Conservation (phyloP, 129 eudicot genomes). For the Lactuca saligna region DNA sequence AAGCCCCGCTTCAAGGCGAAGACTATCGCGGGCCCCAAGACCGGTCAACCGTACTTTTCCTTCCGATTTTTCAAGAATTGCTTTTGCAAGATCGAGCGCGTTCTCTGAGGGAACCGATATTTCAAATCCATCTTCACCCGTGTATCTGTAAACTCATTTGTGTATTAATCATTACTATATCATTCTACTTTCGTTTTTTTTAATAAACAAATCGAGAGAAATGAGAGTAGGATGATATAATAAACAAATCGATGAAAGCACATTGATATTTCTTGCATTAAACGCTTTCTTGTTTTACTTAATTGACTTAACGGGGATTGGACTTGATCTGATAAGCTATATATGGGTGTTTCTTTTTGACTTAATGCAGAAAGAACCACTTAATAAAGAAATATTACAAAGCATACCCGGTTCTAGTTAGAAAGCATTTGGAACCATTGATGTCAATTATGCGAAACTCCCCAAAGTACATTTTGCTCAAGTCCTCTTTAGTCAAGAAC, state of each 20-base stretch:
- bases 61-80: slow-evolving; percentile 89
- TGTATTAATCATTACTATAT: no score
- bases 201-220: no score
- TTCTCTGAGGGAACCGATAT: slow-evolving; percentile 92
- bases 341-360: no score
- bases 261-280: no score
- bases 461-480: slow-evolving; percentile 95
- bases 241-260: no score
- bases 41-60: slow-evolving; percentile 89
- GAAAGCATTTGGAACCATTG: slow-evolving; percentile 72
- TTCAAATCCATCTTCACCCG: slow-evolving; percentile 98
- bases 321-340: no score
- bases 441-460: slow-evolving; percentile 77
- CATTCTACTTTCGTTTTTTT: no score
- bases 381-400: no score
- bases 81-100: slow-evolving; percentile 88
- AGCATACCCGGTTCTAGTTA: slow-evolving; percentile 94
- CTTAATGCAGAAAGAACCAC: no score
- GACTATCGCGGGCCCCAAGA: slow-evolving; percentile 98
- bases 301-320: no score
- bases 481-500: slow-evolving; percentile 75
- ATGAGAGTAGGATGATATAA: no score
- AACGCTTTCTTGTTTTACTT: no score
- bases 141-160: slow-evolving; percentile 55
- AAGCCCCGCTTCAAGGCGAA: slow-evolving; percentile 91